Percentiles rank a stretch among this genome's conserved stretches.
Evolutionary conservation across 495 filamentous ascomycete genomes (phyloP).

Genomic region (Tuber brumale): DNA sequence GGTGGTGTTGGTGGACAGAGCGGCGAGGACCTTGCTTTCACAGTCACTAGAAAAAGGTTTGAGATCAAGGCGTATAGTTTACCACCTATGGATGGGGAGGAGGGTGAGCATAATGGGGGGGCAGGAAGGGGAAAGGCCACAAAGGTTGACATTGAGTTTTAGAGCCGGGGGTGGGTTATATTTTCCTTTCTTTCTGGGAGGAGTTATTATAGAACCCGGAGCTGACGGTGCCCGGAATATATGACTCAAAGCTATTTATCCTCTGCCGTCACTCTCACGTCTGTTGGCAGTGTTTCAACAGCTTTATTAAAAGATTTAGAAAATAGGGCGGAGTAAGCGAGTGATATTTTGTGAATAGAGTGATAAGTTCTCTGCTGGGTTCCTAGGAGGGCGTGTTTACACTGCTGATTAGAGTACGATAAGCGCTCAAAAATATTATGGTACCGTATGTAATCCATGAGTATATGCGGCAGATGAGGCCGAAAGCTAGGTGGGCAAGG

Average conservation of each 20-base stretch:
- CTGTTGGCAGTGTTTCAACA: not conserved
- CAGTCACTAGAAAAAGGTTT: constrained; percentile 71
- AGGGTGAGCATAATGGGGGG: constrained; percentile 55
- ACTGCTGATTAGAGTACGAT: not conserved
- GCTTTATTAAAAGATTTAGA: not conserved
- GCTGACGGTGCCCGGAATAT: not conserved
- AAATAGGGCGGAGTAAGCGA: not conserved
- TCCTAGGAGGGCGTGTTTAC: not conserved
- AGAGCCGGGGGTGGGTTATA: not conserved
- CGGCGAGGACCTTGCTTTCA: constrained; percentile 84
- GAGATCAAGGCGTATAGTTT: constrained; percentile 83
- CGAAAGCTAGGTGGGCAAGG: not conserved
- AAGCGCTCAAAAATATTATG: not conserved
- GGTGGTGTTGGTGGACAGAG: constrained; percentile 61
- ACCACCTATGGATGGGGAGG: constrained; percentile 73
- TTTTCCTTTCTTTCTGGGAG: not conserved
- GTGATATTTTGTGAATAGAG: not conserved
- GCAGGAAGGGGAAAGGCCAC: constrained; percentile 49
- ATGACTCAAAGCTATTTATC: not conserved
- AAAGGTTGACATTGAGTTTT: constrained; percentile 71
- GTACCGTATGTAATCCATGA: not conserved
- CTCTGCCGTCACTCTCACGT: not conserved
- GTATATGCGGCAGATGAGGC: not conserved
- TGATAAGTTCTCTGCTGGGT: not conserved
- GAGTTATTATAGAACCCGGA: not conserved